Conservation (phyloP, 371 early-diverging fungal genomes). For the Rhizomucor miehei region DNA sequence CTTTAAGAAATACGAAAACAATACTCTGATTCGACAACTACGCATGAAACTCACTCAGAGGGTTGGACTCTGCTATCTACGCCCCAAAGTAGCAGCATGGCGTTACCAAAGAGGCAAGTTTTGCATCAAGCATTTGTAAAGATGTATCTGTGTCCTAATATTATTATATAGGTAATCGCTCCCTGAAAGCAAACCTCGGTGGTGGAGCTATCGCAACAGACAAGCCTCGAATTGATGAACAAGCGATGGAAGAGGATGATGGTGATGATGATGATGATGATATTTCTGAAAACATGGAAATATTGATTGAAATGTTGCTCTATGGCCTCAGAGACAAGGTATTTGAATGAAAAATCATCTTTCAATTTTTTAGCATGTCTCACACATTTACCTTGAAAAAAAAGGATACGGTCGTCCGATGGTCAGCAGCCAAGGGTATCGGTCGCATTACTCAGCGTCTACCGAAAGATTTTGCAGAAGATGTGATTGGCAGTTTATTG, state of each 20-base stretch:
- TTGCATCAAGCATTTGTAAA: background rate
- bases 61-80: constrained; percentile 71
- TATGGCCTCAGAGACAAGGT: constrained; percentile 79
- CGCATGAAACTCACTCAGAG: constrained; percentile 81
- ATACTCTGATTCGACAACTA: constrained; percentile 78
- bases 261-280: constrained; percentile 58
- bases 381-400: background rate
- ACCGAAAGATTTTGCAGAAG: constrained; percentile 76
- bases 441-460: constrained; percentile 84
- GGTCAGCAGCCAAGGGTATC: constrained; percentile 95
- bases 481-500: constrained; percentile 75
- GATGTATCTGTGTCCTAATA: background rate
- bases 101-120: constrained; percentile 65
- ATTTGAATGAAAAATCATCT: constrained; percentile 6
- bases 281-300: constrained; percentile 72
- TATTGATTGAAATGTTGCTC: constrained; percentile 76
- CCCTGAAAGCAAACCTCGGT: constrained; percentile 43
- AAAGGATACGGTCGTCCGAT: constrained; percentile 92
- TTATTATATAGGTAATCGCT: constrained; percentile 33
- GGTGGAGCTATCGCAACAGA: background rate
- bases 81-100: constrained; percentile 76
- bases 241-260: constrained; percentile 15
- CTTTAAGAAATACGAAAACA: constrained; percentile 55
- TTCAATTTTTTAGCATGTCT: background rate
- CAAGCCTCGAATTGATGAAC: background rate